A percentile compares a stretch with the other conserved stretches of the same genome.
Evolutionary conservation across 768 basidiomycete genomes (phyloP).

Genomic region (Suillus americanus): DNA sequence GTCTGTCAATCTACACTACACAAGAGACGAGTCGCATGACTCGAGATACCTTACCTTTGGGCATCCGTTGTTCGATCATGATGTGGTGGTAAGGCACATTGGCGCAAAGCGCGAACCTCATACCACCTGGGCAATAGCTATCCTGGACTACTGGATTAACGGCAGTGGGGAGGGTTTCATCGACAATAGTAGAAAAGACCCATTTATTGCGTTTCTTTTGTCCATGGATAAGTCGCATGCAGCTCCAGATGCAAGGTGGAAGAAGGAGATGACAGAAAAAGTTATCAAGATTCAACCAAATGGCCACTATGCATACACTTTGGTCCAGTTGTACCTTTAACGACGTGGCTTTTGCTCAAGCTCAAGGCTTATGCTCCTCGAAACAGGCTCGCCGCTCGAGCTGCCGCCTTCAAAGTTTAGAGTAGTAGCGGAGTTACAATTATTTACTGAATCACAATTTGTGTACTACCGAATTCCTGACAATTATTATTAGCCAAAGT

Average conservation of each 20-base stretch:
- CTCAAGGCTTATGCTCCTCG: not conserved
- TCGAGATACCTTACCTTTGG: not conserved
- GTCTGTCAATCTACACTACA: not conserved
- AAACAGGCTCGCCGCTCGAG: not conserved
- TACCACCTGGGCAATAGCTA: constrained; percentile 4
- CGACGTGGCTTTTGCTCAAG: not conserved
- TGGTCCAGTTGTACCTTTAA: not conserved
- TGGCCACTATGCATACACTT: not conserved
- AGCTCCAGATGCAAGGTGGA: constrained; percentile 3
- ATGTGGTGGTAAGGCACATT: not conserved
- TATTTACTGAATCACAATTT: not conserved
- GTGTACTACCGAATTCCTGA: too few relatives aligned
- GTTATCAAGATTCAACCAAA: not conserved
- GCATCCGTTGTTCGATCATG: not conserved
- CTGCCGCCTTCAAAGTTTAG: too few relatives aligned
- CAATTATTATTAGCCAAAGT: too few relatives aligned
- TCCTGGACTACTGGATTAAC: constrained; percentile 8
- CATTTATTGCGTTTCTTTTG: constrained; percentile 9
- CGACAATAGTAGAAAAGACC: not conserved
- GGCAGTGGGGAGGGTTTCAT: not conserved
- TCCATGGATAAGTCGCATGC: not conserved
- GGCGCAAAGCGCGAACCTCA: not conserved
- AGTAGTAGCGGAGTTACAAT: not conserved
- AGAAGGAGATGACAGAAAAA: constrained; percentile 3
- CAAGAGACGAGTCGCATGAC: not conserved